Evolutionary conservation across 2,329 filamentous ascomycete species (phyloP).

Genomic region (Diplodia mutila): DNA sequence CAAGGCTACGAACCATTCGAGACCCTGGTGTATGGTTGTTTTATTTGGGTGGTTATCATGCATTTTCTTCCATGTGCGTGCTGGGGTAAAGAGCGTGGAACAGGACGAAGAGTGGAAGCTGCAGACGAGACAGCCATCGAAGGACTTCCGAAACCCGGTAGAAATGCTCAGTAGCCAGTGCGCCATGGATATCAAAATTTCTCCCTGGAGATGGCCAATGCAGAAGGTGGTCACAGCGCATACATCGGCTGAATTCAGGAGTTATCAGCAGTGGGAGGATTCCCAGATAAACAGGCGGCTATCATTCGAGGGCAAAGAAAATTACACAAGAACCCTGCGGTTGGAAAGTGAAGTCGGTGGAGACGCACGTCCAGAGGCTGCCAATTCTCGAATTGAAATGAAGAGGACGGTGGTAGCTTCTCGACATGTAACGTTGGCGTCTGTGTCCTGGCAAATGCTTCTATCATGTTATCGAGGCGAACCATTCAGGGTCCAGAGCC

Average conservation of each 20-base stretch:
- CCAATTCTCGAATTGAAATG: neutral
- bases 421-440: neutral
- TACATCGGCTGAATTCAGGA: neutral
- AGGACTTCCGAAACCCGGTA: too few species aligned
- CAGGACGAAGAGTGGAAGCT: too few species aligned
- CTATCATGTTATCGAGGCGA: too few species aligned
- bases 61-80: too few species aligned
- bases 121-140: too few species aligned
- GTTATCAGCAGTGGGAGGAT: neutral
- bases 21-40: too few species aligned
- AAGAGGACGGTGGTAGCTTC: neutral
- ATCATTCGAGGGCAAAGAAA: neutral
- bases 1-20: too few species aligned
- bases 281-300: neutral
- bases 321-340: neutral
- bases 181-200: too few species aligned
- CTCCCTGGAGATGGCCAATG: neutral
- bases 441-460: neutral
- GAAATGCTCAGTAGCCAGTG: too few species aligned
- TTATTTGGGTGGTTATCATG: too few species aligned
- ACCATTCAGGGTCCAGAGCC: conserved; percentile 6
- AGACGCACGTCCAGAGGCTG: neutral
- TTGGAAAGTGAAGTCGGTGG: neutral
- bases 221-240: neutral
- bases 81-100: too few species aligned